Base-by-base conservation (phyloP, 2,329 filamentous ascomycete species). In the Aureobasidium pullulans region DNA sequence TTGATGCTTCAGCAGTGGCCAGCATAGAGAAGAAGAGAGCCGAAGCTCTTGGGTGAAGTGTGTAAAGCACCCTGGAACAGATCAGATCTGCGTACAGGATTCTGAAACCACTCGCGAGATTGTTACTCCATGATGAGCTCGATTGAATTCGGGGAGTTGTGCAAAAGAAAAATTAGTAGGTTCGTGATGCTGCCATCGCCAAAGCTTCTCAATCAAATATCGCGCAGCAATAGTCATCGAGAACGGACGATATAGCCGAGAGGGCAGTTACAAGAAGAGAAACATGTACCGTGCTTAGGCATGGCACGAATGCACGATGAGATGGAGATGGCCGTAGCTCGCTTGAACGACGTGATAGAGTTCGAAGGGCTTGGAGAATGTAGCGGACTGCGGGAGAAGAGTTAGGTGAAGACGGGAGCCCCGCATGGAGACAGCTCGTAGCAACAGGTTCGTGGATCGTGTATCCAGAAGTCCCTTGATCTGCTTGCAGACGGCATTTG, bases 81-180 rank as follows among this genome's bases (percentile, higher is more conserved):
- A 23, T 1, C 23, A 23, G 23, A 23, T 23, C 23, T 23, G 23
- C 23, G 23, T 23, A 23, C 23, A 23, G 23, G 23, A 23, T 23
- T 23, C 23, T 23, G 23, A 23, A 23, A 23, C 23, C 23, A 23
- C 23, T 23, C 23, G 23, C 23, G 23, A 23, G 23, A 36, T 36
- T 8, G 8, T 36, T 13, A 36, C 34, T 23, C 34, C 29, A 36
- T 11, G 23, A 48, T 48, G 34, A n/a, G 8, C 10, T 28, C 16
- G 47, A 32, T 23, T 37, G 16, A 8, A 3, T 29, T 6, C 6
- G 39, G 11, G 37, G 11, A 39, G 29, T 6, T 23, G 28, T 54
- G 50, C 37, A 54, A 43, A 54, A 54, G 50, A 54, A 43, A 54
- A 52, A 40, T 40, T 52, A n/a, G 48, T 31, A 52, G 29, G 23